phyloP scores from a whole-genome alignment of 2,329 filamentous ascomycete species.

The Paraphaeosphaeria sporulosa region DNA sequence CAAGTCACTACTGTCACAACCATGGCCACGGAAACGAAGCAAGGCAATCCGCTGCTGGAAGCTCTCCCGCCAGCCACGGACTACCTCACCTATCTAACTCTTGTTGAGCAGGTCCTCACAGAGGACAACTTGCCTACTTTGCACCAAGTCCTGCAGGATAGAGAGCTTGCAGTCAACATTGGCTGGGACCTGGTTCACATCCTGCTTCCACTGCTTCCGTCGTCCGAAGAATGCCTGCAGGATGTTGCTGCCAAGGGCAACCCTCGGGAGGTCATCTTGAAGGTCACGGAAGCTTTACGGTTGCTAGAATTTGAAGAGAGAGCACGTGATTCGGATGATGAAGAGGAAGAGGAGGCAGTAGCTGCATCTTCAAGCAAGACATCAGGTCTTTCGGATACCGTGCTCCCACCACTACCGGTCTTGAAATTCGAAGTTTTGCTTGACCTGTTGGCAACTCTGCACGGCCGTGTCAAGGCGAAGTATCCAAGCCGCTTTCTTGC shows the following conservation, averaged over 20 bases:
- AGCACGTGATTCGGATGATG: constrained; percentile 65
- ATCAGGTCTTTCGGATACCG: constrained; percentile 27
- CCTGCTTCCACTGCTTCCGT: constrained; percentile 70
- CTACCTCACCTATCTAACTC: constrained; percentile 78
- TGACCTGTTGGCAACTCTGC: constrained; percentile 75
- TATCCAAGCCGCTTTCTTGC: constrained; percentile 81
- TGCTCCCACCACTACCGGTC: constrained; percentile 51
- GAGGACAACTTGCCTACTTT: constrained; percentile 72
- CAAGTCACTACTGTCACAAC: constrained; percentile 11
- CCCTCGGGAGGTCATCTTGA: constrained; percentile 81
- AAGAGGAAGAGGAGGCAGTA: constrained; percentile 46
- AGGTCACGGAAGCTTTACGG: constrained; percentile 77
- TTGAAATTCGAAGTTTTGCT: constrained; percentile 73
- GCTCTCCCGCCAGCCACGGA: constrained; percentile 70
- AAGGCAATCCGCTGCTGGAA: constrained; percentile 60
- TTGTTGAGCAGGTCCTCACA: constrained; percentile 76
- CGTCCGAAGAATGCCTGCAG: constrained; percentile 73
- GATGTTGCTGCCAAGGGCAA: constrained; percentile 80
- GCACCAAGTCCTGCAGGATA: constrained; percentile 73
- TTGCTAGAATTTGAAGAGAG: constrained; percentile 59
- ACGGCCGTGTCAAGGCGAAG: constrained; percentile 77
- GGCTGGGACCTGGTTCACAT: constrained; percentile 85
- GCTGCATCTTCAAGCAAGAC: constrained; percentile 26
- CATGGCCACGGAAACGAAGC: constrained; percentile 43
- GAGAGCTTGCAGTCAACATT: constrained; percentile 74